These are phyloP conservation scores for Phytophthora uliginosa DNA, from an alignment of 352 stramenopile species.

Conservation along the genomic window DNA sequence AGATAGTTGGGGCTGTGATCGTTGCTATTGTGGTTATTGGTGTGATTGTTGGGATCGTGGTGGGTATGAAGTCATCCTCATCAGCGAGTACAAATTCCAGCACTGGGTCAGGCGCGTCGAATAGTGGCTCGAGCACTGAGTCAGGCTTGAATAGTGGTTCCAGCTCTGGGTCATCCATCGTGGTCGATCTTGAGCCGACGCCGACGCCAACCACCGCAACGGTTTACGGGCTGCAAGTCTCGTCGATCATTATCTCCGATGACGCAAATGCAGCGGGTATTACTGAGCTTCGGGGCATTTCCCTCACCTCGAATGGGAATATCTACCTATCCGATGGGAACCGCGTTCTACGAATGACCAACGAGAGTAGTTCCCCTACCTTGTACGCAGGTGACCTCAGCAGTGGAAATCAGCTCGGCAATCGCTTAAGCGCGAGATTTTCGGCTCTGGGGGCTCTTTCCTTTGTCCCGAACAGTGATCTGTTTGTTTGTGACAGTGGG, in stretches of 20 bases:
- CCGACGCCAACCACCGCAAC: neutral
- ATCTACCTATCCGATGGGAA: neutral
- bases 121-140: neutral
- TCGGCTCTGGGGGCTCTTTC: neutral
- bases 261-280: neutral
- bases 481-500: neutral
- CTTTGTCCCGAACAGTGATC: neutral
- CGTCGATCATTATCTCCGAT: neutral
- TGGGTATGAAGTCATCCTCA: neutral
- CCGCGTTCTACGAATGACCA: neutral
- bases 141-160: neutral
- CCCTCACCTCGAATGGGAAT: neutral
- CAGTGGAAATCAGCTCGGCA: neutral
- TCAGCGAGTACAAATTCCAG: neutral
- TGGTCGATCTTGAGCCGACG: neutral
- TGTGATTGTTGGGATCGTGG: neutral
- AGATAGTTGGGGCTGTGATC: neutral
- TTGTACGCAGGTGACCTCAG: neutral
- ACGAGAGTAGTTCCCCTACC: neutral
- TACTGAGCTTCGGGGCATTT: neutral
- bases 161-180: neutral
- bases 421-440: neutral
- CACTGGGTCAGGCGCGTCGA: neutral
- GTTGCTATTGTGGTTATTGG: neutral
- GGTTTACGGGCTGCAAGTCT: neutral